Conservation (phyloP, 2,329 filamentous ascomycete genomes). For the Tolypocladium pustulatum region DNA sequence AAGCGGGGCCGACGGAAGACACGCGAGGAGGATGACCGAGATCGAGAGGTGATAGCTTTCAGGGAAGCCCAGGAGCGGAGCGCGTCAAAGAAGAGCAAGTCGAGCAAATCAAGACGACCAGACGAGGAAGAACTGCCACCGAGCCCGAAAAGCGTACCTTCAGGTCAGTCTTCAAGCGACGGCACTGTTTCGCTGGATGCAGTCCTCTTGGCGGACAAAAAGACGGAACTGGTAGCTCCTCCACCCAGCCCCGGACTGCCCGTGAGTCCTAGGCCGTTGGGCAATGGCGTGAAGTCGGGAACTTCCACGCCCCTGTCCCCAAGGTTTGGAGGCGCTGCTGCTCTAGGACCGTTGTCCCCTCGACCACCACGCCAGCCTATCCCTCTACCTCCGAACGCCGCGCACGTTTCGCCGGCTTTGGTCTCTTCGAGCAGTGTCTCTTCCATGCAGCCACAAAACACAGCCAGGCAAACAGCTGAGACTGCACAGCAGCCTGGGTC, state of each 20-base stretch:
- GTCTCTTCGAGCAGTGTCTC: conserved; percentile 4
- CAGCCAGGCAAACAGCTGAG: conserved; percentile 4
- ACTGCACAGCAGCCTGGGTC: conserved; percentile 24
- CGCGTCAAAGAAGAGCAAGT: conserved; percentile 61
- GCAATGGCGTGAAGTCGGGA: conserved; percentile 37
- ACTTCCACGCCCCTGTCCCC: conserved; percentile 57
- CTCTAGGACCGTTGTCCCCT: conserved; percentile 50
- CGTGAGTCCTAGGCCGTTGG: conserved; percentile 45
- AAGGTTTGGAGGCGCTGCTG: conserved; percentile 28
- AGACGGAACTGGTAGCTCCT: conserved; percentile 25
- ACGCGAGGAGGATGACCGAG: conserved; percentile 74
- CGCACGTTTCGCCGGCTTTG: conserved; percentile 42
- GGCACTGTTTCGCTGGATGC: conserved; percentile 41
- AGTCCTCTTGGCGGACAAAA: conserved; percentile 31
- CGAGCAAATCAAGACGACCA: conserved; percentile 15
- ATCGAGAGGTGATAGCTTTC: conserved; percentile 58
- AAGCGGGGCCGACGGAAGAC: conserved; percentile 72
- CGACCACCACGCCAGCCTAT: conserved; percentile 64
- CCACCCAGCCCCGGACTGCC: conserved; percentile 52
- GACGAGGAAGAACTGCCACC: conserved; percentile 19
- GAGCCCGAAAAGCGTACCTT: conserved; percentile 25
- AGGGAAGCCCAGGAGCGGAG: conserved; percentile 62
- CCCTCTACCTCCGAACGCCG: conserved; percentile 60
- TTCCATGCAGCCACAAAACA: conserved; percentile 1
- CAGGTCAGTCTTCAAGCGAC: conserved; percentile 22